These are phyloP conservation scores for Dactylellina leptospora DNA, from an alignment of 2,329 filamentous ascomycete species.

Conservation along the genomic window DNA sequence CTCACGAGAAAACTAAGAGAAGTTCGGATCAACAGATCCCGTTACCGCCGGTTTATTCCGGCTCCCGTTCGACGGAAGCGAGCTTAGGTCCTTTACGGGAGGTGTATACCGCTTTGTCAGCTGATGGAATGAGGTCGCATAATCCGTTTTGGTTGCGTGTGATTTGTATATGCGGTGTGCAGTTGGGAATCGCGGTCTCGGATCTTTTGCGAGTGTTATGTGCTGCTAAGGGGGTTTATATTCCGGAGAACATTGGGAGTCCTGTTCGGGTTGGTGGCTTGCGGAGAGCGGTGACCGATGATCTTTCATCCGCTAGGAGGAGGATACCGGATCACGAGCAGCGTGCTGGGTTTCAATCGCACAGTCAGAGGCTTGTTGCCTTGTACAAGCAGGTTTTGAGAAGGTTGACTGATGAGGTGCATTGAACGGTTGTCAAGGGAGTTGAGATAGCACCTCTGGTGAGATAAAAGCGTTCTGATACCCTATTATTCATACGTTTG, in stretches of 20 bases:
- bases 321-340: constrained; percentile 20
- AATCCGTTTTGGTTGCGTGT: constrained; percentile 44
- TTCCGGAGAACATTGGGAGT: constrained; percentile 15
- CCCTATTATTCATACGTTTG: too few species aligned
- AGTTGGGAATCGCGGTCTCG: constrained; percentile 36
- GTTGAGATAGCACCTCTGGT: too few species aligned
- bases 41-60: not conserved
- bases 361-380: constrained; percentile 15
- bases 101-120: constrained; percentile 16
- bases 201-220: constrained; percentile 26
- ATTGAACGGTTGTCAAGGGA: not conserved
- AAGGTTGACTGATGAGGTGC: constrained; percentile 24
- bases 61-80: not conserved
- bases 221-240: constrained; percentile 20
- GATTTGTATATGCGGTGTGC: constrained; percentile 35
- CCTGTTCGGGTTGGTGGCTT: constrained; percentile 6
- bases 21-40: constrained; percentile 3
- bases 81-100: constrained; percentile 15
- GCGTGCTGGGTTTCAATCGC: constrained; percentile 13
- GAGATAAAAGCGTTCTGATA: too few species aligned
- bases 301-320: not conserved
- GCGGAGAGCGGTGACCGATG: constrained; percentile 23
- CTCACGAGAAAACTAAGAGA: constrained; percentile 22
- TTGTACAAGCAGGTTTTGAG: constrained; percentile 29
- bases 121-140: constrained; percentile 28